Conservation (phyloP, 2,329 filamentous ascomycete genomes). For the Fusarium pilosicola region DNA sequence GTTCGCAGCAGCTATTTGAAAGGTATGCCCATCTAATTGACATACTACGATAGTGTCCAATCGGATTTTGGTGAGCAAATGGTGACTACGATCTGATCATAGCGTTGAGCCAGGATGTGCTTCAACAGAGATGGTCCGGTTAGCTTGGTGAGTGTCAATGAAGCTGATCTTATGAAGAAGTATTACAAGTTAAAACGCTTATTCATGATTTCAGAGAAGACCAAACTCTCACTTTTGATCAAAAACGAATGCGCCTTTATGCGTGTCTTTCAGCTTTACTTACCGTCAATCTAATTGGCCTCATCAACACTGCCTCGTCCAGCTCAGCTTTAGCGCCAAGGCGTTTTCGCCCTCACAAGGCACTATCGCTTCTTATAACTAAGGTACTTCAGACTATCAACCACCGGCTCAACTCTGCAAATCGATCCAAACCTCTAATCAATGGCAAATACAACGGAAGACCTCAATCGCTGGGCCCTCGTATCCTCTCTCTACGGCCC, state of each 20-base stretch:
- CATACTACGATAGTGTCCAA: accelerated
- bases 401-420: accelerated
- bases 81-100: neutral
- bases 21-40: accelerated
- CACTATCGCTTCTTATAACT: neutral
- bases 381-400: neutral
- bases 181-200: too few species aligned
- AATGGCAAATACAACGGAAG: neutral
- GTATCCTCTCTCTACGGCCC: neutral
- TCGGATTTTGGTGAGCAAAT: neutral
- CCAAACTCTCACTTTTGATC: accelerated
- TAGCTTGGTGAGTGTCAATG: neutral
- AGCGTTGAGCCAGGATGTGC: neutral
- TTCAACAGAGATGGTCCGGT: accelerated
- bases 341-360: neutral
- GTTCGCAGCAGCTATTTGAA: neutral
- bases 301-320: neutral
- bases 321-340: neutral
- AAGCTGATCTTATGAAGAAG: neutral
- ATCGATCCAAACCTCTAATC: accelerated
- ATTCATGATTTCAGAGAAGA: accelerated
- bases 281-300: neutral
- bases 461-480: neutral
- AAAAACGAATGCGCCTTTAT: accelerated
- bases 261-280: neutral